A percentile compares a stretch with the other conserved stretches of the same genome.
phyloP scores from a whole-genome alignment of 164 flowering plant species.

The Vitis labrusca region DNA sequence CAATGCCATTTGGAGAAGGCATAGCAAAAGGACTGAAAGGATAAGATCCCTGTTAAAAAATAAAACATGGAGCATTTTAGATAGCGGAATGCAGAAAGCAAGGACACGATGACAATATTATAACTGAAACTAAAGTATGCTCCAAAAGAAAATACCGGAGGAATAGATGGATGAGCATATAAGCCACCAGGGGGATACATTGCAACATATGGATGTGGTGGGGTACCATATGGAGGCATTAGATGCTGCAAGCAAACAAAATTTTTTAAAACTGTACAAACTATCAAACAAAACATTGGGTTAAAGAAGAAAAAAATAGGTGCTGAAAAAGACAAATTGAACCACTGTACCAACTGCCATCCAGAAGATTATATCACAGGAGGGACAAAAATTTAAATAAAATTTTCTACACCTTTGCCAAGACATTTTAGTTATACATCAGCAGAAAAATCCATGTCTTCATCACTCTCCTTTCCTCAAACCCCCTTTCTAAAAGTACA shows the following conservation, averaged over 20 bases:
- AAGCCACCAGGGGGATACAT: constrained; percentile 97
- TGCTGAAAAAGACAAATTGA: no score
- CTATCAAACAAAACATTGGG: neutral
- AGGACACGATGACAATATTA: neutral
- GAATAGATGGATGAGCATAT: constrained; percentile 88
- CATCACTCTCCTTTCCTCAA: neutral
- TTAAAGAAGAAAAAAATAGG: neutral
- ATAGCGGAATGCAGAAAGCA: constrained; percentile 2
- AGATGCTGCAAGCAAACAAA: constrained; percentile 57
- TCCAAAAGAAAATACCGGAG: constrained; percentile 57
- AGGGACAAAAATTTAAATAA: neutral
- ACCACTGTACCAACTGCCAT: no score
- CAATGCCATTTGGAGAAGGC: constrained; percentile 83
- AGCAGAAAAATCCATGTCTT: neutral
- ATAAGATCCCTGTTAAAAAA: constrained; percentile 72
- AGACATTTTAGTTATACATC: neutral
- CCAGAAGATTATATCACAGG: no score
- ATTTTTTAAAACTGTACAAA: neutral
- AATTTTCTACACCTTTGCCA: neutral
- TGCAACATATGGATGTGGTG: constrained; percentile 93
- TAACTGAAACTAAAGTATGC: constrained; percentile 3
- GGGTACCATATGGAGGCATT: constrained; percentile 96
- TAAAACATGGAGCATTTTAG: neutral
- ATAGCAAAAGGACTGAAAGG: constrained; percentile 90
- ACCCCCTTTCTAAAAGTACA: no score